These are phyloP conservation scores for Reticulascus tulasneorum DNA, from an alignment of 2,329 filamentous ascomycete genomes.

Conservation along the genomic window DNA sequence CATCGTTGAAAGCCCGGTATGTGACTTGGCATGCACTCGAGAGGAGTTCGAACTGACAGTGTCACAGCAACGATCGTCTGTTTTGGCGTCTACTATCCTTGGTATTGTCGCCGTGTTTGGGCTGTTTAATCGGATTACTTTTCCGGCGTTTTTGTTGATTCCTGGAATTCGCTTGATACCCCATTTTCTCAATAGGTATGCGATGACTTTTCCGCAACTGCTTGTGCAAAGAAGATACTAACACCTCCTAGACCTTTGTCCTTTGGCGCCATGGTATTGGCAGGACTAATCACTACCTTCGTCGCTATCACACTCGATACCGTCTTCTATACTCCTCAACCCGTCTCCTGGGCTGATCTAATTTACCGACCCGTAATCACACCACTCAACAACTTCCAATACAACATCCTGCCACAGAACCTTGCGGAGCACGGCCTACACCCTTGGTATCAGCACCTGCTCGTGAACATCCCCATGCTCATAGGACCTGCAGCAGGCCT, in stretches of 20 bases:
- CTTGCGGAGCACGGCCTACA: conserved; percentile 73
- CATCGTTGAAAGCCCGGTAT: conserved; percentile 74
- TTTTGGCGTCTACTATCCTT: conserved; percentile 72
- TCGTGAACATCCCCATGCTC: conserved; percentile 67
- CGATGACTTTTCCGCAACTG: conserved; percentile 11
- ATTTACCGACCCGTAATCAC: conserved; percentile 66
- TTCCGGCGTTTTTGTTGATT: conserved; percentile 86
- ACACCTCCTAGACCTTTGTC: conserved; percentile 48
- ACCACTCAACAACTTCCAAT: conserved; percentile 72
- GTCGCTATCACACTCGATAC: conserved; percentile 82
- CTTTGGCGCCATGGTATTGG: conserved; percentile 59
- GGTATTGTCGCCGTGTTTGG: conserved; percentile 81
- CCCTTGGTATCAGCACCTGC: conserved; percentile 72
- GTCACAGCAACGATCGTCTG: conserved; percentile 65
- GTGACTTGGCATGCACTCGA: conserved; percentile 20
- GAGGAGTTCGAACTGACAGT: background rate
- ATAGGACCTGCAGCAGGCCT: conserved; percentile 66
- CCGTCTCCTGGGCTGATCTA: conserved; percentile 62
- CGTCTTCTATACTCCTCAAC: conserved; percentile 67
- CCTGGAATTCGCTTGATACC: conserved; percentile 80
- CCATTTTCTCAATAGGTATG: conserved; percentile 77
- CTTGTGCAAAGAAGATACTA: background rate
- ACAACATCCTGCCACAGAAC: conserved; percentile 68
- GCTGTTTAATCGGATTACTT: conserved; percentile 94
- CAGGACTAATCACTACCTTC: conserved; percentile 63